Evolutionary conservation across 2,329 filamentous ascomycete genomes (phyloP), one percentile per base, ranked within the genome.

Genomic region (Dothideomycetes sp.): DNA sequence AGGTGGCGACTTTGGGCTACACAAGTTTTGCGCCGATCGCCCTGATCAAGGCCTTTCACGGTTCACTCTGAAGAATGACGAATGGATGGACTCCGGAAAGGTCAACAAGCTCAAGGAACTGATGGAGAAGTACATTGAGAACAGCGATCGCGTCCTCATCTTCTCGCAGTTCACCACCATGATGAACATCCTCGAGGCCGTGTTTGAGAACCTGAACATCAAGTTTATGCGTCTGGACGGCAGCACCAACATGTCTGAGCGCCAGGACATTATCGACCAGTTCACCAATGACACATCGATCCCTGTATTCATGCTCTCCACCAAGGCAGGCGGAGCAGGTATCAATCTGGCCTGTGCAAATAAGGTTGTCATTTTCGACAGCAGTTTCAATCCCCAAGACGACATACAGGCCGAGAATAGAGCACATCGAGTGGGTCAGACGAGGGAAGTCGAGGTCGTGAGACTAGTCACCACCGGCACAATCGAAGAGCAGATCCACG

Each of bases 361-460:
- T 67, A 96, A 95, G 63, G 89, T 98, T 50, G 77, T 98, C 61
- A 91, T 98, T 53, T 95, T 96, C 58, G 91, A 98, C 61, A 83
- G 84, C 47, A 85, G 81, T n/a, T 94, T 95, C 65, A 98, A 98
- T 52, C 91, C 91, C 0, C 91, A 98, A 57, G 89, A 96, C 50
- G 91, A 98, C 56, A 79, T 94, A n/a, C 91, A 98, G 59, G 91
- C 91, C 0, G 91, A 96, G 67, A 96, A 98, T 59, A 80, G 91
- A 14, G 91, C 91, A 0, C 91, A 98, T 62, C 81, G 91, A 11
- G 84, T 98, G 7, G 91, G 91, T 0, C 91, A 98, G 66, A 88
- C 76, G 19, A 72, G 84, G 12, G 82, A 89, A 27, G 91, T 98
- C 2, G 89, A 98, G 57, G 83, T 98, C 31, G 78, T 94, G 31